phyloP scores from a whole-genome alignment of 2,329 filamentous ascomycete species.

The Colletotrichum graminicola region DNA sequence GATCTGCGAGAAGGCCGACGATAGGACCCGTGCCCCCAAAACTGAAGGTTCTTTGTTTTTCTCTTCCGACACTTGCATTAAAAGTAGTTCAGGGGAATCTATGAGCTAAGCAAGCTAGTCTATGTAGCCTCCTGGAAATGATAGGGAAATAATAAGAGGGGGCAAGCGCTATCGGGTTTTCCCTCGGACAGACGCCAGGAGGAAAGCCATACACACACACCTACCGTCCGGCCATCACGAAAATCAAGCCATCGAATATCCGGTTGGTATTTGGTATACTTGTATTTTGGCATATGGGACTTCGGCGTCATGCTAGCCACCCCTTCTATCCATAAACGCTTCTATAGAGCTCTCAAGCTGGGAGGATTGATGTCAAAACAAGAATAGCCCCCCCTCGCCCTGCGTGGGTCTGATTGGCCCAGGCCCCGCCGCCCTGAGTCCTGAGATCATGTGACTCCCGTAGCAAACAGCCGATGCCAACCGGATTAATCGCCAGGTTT shows the following conservation, averaged over 20 bases:
- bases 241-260: not conserved
- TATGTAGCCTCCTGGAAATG: not conserved
- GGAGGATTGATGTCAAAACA: constrained; percentile 37
- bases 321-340: not conserved
- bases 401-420: constrained; percentile 17
- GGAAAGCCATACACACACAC: not conserved
- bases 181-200: not conserved
- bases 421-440: not conserved
- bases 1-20: too few relatives aligned
- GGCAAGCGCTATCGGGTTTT: not conserved
- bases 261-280: not conserved
- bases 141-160: too few relatives aligned
- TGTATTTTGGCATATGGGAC: not conserved
- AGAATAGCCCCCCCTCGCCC: constrained; percentile 2
- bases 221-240: not conserved
- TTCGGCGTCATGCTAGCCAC: not conserved
- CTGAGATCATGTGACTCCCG: constrained; percentile 3
- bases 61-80: not conserved
- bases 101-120: not conserved
- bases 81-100: not conserved
- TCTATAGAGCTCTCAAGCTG: not conserved
- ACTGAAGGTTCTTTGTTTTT: too few relatives aligned
- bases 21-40: too few relatives aligned
- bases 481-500: not conserved
- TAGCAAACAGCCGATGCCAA: not conserved